These are phyloP conservation scores for Aureobasidium sp. DNA, from an alignment of 2,329 filamentous ascomycete genomes.

Conservation along the genomic window DNA sequence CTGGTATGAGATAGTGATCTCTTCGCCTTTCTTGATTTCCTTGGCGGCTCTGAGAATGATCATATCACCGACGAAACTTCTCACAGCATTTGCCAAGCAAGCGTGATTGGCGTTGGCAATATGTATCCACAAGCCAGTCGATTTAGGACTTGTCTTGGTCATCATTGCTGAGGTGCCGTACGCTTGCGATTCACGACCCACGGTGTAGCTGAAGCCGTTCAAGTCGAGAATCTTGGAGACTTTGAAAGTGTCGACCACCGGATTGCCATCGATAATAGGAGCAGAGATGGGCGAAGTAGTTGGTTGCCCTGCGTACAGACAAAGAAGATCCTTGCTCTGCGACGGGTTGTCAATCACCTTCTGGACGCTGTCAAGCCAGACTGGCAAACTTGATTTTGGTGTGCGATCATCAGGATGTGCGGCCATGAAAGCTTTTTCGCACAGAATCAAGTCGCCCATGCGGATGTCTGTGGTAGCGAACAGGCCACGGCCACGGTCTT, in stretches of 20 bases:
- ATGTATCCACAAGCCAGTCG: constrained; percentile 30
- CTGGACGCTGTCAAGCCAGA: constrained; percentile 17
- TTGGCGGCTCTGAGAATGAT: constrained; percentile 36
- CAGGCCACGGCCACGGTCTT: constrained; percentile 6
- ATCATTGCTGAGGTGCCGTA: constrained; percentile 13
- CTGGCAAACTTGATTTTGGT: constrained; percentile 7
- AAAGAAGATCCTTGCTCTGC: constrained; percentile 15
- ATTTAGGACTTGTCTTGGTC: background rate
- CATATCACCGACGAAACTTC: constrained; percentile 36
- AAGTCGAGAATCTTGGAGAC: background rate
- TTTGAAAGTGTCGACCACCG: background rate
- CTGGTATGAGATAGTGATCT: constrained; percentile 7
- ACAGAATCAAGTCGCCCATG: constrained; percentile 12
- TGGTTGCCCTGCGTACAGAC: constrained; percentile 18
- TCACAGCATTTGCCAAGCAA: constrained; percentile 32
- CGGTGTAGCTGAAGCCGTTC: background rate
- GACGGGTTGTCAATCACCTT: constrained; percentile 19
- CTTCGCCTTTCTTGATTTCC: constrained; percentile 29
- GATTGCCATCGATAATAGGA: background rate
- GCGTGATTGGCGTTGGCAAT: constrained; percentile 41
- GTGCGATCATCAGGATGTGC: constrained; percentile 17
- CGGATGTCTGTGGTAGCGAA: background rate
- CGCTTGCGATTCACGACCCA: background rate
- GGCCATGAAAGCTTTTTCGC: constrained; percentile 23
- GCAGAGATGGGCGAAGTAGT: background rate